Evolutionary conservation across 257 asterid species (phyloP).

Genomic region (Solanum habrochaites): DNA sequence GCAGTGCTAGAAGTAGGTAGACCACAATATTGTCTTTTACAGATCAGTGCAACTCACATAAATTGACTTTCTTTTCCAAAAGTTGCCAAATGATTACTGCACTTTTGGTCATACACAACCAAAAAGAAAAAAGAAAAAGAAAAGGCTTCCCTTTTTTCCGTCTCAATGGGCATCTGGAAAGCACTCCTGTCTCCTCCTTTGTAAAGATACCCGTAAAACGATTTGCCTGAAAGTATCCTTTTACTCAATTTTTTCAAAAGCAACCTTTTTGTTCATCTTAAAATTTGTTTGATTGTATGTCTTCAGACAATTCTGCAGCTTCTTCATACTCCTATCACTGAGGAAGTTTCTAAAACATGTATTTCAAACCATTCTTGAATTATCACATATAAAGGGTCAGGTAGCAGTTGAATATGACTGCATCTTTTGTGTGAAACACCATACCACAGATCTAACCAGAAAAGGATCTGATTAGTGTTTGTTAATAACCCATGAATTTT

Average conservation of each 20-base stretch:
- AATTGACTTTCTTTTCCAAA: neutral
- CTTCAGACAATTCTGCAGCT: neutral
- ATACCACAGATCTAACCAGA: neutral
- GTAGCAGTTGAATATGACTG: neutral
- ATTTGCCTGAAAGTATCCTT: neutral
- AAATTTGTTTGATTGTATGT: neutral
- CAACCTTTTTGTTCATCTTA: neutral
- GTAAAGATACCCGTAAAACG: neutral
- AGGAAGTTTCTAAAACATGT: neutral
- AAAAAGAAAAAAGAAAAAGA: neutral
- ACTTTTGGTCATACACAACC: neutral
- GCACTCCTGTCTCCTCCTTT: neutral
- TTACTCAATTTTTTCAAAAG: neutral
- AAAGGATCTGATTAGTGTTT: neutral
- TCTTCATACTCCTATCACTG: neutral
- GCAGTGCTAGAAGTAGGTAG: neutral
- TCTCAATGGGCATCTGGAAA: neutral
- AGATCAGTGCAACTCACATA: neutral
- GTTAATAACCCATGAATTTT: neutral
- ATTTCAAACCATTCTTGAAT: neutral
- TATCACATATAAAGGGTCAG: neutral
- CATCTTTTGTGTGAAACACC: neutral
- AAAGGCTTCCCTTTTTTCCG: neutral
- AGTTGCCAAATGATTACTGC: neutral
- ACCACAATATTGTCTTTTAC: neutral